Evolutionary conservation across 352 stramenopile species (phyloP).

Genomic region (Phytophthora hibernalis): DNA sequence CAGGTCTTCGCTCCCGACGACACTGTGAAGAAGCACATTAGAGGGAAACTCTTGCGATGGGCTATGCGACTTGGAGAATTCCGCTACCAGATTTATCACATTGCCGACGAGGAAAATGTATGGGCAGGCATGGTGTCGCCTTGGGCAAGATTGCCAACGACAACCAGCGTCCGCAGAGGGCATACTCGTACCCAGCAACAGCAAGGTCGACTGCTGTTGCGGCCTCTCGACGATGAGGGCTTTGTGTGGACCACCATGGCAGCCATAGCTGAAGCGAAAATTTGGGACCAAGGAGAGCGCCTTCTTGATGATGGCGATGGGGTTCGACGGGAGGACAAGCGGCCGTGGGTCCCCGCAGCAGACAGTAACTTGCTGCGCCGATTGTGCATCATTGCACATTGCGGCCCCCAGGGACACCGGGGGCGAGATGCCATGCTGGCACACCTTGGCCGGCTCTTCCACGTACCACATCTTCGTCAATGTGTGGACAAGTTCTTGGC

Average conservation of each 20-base stretch:
- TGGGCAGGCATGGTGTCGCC: constrained; percentile 16
- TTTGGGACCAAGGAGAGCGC: not conserved
- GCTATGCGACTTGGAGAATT: constrained; percentile 6
- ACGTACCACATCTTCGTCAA: constrained; percentile 6
- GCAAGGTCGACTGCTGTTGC: not conserved
- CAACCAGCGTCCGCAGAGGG: not conserved
- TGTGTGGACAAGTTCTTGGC: too few species aligned
- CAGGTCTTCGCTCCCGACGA: constrained; percentile 10
- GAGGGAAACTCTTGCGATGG: constrained; percentile 5
- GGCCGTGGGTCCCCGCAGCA: not conserved
- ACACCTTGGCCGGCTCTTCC: constrained; percentile 10
- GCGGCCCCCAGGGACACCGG: too few species aligned
- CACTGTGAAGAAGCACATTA: too few species aligned
- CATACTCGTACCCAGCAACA: not conserved
- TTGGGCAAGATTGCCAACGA: constrained; percentile 9
- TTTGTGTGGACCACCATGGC: constrained; percentile 14
- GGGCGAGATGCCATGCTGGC: not conserved
- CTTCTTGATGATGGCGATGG: constrained; percentile 6
- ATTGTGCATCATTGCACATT: constrained; percentile 18
- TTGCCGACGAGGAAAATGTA: constrained; percentile 2
- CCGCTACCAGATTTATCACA: constrained; percentile 9
- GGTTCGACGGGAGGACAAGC: not conserved
- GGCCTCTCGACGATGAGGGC: constrained; percentile 2
- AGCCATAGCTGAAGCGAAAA: not conserved
- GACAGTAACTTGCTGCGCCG: constrained; percentile 3